Evolutionary conservation across 2,329 filamentous ascomycete species (phyloP).

Genomic region (Pseudogymnoascus destructans): DNA sequence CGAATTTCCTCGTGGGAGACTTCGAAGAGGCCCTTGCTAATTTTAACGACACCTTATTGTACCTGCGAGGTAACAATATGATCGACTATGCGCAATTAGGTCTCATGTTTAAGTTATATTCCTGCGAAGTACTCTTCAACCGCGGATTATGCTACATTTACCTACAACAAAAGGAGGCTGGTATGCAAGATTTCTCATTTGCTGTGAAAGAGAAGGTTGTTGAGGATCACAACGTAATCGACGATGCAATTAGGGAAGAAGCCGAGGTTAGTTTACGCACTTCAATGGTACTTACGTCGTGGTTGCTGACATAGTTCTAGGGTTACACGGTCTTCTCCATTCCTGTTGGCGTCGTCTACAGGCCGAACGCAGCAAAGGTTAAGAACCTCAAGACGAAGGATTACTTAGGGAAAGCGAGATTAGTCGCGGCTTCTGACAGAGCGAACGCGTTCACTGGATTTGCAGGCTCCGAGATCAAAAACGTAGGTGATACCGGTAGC

Average conservation of each 20-base stretch:
- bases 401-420: conserved; percentile 87
- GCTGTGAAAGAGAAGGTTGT: conserved; percentile 94
- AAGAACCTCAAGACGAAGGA: conserved; percentile 97
- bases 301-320: conserved; percentile 32
- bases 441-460: conserved; percentile 73
- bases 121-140: conserved; percentile 96
- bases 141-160: conserved; percentile 96
- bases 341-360: conserved; percentile 86
- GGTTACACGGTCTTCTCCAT: conserved; percentile 99
- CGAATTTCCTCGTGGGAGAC: conserved; percentile 91
- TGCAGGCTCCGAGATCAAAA: conserved; percentile 66
- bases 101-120: conserved; percentile 90
- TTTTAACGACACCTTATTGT: conserved; percentile 95
- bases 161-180: conserved; percentile 77
- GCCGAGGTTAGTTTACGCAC: conserved; percentile 53
- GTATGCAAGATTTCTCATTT: conserved; percentile 80
- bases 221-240: conserved; percentile 92
- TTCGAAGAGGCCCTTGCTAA: conserved; percentile 96
- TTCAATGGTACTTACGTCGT: not conserved
- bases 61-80: conserved; percentile 87
- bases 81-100: conserved; percentile 97
- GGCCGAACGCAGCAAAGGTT: conserved; percentile 94
- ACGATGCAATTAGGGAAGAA: conserved; percentile 86
- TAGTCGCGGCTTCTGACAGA: conserved; percentile 78
- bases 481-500: conserved; percentile 33